Base-by-base conservation (phyloP, 2,329 filamentous ascomycete genomes). In the Alternaria dauci region DNA sequence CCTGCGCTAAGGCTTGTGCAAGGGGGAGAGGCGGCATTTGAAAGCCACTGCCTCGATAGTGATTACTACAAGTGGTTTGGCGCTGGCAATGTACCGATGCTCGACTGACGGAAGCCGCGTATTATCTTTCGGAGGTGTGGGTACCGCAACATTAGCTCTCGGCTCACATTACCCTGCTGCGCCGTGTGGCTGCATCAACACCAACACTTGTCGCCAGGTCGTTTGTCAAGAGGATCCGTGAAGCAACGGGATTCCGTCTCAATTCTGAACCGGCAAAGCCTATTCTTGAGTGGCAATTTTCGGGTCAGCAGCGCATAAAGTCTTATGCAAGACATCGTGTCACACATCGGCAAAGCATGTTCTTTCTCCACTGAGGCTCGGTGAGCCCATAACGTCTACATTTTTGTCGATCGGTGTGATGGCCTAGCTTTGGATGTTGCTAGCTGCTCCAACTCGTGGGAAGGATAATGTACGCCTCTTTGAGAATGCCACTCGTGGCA, bases 21-120 rank as follows among this genome's bases (percentile, higher is more conserved):
- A 44, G 58, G 47, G 41, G 42, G 52, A 56, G 50, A 62, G 46
- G 55, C 59, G 48, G 62, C 48, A 50, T 47, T 55, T 34, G 52
- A 47, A 61, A 55, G 46, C 46, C 46, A 50, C 64, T 55, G 60
- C 58, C 30, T 52, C 23, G 39, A 48, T 23, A 44, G 46, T 58
- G 55, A 38, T 44, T 59, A 23, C 61, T 62, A 25, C 55, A 44
- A 48, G 34, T 43, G 46, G 63, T 43, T 38, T 59, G 47, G 61
- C 41, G 63, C 52, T 41, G 34, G 30, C 26, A 44, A 61, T 59
- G 51, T 67, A 62, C 65, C 65, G 65, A 58, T 53, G 57, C 43
- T 59, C 58, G 51, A 53, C 59, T 65, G 51, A 55, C 25, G 58
- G 50, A 51, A 63, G 57, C 62, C 62, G 55, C 59, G 39, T 53